Percentiles rank a stretch among this genome's conserved stretches.
Conservation (phyloP, 805 yeast species). For the Priceomyces castillae region DNA sequence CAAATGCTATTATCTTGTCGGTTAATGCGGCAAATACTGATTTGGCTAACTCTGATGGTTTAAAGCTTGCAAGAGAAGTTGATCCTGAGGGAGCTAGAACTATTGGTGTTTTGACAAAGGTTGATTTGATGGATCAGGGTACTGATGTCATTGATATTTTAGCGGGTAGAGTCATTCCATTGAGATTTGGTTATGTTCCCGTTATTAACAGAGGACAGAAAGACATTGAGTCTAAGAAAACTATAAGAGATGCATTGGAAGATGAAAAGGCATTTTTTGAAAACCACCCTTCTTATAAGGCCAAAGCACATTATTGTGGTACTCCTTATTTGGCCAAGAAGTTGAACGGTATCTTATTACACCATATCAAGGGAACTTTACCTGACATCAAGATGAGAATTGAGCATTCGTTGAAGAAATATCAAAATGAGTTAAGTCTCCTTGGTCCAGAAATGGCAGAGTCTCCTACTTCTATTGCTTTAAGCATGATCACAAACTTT, state of each 20-base stretch:
- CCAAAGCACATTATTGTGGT: slow-evolving; percentile 95
- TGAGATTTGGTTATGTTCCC: slow-evolving; percentile 94
- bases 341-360: slow-evolving; percentile 80
- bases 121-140: slow-evolving; percentile 97
- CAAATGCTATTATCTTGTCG: slow-evolving; percentile 90
- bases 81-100: slow-evolving; percentile 97
- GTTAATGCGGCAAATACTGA: slow-evolving; percentile 97
- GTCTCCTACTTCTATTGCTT: slow-evolving; percentile 83
- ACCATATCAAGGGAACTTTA: slow-evolving; percentile 64
- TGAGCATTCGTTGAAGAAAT: slow-evolving; percentile 79
- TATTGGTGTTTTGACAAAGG: slow-evolving; percentile 93
- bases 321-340: slow-evolving; percentile 96
- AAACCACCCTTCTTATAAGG: slow-evolving; percentile 83
- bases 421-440: slow-evolving; percentile 69
- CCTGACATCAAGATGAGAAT: slow-evolving; percentile 94
- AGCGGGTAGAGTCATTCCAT: slow-evolving; percentile 92
- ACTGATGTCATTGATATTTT: slow-evolving; percentile 95
- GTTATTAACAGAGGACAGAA: slow-evolving; percentile 97
- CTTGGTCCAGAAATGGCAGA: slow-evolving; percentile 90
- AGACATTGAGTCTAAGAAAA: slow-evolving; percentile 85
- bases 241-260: slow-evolving; percentile 81
- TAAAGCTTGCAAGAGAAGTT: slow-evolving; percentile 94
- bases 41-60: slow-evolving; percentile 94
- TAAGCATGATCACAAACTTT: slow-evolving; percentile 89
- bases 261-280: slow-evolving; percentile 83